Conservation (phyloP, 2,329 filamentous ascomycete genomes). For the Phaeoacremonium minimum region DNA sequence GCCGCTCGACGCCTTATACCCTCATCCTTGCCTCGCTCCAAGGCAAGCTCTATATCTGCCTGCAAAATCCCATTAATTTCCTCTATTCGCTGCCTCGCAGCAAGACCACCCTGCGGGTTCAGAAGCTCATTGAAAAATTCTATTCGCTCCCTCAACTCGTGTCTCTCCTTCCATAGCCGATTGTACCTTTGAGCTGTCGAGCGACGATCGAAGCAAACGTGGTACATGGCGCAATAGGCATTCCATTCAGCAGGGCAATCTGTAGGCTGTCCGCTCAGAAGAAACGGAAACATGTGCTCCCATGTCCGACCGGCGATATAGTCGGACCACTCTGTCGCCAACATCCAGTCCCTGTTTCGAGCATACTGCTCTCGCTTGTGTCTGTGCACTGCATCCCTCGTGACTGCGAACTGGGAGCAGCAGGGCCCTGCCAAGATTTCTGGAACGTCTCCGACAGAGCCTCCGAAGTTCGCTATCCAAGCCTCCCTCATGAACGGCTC, state of each 20-base stretch:
- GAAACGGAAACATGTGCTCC: constrained; percentile 28
- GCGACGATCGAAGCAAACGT: constrained; percentile 22
- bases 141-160: constrained; percentile 9
- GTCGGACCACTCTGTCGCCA: constrained; percentile 19
- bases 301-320: constrained; percentile 25
- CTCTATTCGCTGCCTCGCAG: constrained; percentile 12
- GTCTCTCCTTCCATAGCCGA: constrained; percentile 14
- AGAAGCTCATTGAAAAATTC: constrained; percentile 13
- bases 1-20: background rate
- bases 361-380: constrained; percentile 22
- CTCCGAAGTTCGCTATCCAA: constrained; percentile 21
- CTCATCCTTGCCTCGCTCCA: constrained; percentile 13
- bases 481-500: constrained; percentile 22
- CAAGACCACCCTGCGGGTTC: constrained; percentile 12
- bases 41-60: constrained; percentile 9
- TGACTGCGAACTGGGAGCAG: constrained; percentile 29
- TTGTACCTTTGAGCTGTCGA: constrained; percentile 9
- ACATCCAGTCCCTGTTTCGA: constrained; percentile 21
- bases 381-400: constrained; percentile 20
- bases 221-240: constrained; percentile 25
- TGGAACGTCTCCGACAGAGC: constrained; percentile 15
- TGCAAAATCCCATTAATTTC: constrained; percentile 15
- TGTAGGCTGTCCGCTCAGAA: constrained; percentile 26
- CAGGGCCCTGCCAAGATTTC: constrained; percentile 24
- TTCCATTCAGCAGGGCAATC: constrained; percentile 37